Base-by-base conservation (phyloP, 257 asterid genomes). In the Craterostigma plantagineum region DNA sequence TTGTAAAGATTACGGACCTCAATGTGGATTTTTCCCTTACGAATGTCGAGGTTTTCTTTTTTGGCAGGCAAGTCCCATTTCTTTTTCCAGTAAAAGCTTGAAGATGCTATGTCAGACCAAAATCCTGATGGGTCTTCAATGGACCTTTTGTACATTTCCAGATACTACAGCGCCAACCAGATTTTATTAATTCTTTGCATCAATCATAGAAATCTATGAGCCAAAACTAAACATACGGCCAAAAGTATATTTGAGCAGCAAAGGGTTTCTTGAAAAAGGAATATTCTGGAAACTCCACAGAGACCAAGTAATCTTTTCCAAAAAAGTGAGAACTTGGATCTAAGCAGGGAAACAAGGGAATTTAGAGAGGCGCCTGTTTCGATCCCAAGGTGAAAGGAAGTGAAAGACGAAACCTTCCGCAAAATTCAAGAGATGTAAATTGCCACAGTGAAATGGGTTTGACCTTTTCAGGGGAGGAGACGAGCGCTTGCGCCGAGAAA, bases 81-180 rank as follows among this genome's bases (percentile, higher is more conserved):
- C 51, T 59, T 51, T 38, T 75, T 70, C 95, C 93, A 87, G 72
- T 70, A 70, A 49, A 82, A 82, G 41, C 72, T 23, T 23, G 30
- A 68, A 7, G 93, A 74, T 12, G 98, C 98, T 50, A 82, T 65
- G 44, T 77, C 92, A 1, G 93, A 68, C 98, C 98, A 87, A 49
- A 87, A 87, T 53, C 86, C 93, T 18, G 86, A 65, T 10, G 98
- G 98, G 18, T 87, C 95, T 62, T 68, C 73, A 50, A 82, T 53
- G 35, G 98, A 82, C 54, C 66, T 67, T 46, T 36, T 67, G 50
- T 82, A 82, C 91, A 82, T 70, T 69, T 87, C 86, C 54, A 68
- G 55, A 61, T 87, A 87, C 95, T 75, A 61, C 43, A 54, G 43
- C 34, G 6, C 30, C 30, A 23, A 23, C 2, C 30, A 23, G 30